A percentile compares a stretch with the other conserved stretches of the same genome.
phyloP scores from a whole-genome alignment of 164 flowering plant species.

The Cinnamomum chago region DNA sequence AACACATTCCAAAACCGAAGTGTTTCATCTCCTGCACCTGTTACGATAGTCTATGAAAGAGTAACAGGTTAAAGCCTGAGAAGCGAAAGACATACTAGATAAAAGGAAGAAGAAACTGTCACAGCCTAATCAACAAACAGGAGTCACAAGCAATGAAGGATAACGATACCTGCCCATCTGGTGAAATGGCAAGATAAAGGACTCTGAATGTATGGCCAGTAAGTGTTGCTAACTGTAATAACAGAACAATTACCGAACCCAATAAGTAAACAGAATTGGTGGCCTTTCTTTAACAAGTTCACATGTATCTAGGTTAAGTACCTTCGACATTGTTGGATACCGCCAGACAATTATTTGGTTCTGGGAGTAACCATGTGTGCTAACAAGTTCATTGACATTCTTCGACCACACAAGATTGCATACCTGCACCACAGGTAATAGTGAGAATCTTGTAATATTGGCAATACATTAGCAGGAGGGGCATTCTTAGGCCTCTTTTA shows the following conservation, averaged over 20 bases:
- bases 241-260: neutral
- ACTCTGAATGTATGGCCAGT: slow-evolving; percentile 93
- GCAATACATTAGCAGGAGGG: neutral
- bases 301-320: slow-evolving; percentile 10
- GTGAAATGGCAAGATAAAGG: slow-evolving; percentile 92
- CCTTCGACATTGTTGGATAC: slow-evolving; percentile 97
- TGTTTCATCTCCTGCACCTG: slow-evolving; percentile 98
- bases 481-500: neutral
- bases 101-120: neutral
- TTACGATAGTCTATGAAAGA: slow-evolving; percentile 75
- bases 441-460: neutral
- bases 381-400: slow-evolving; percentile 95
- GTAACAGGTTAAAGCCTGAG: neutral
- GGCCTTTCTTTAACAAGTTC: neutral
- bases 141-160: neutral
- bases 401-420: slow-evolving; percentile 97
- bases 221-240: slow-evolving; percentile 81
- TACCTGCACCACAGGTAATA: slow-evolving; percentile 43
- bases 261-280: neutral
- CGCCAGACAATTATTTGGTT: slow-evolving; percentile 95
- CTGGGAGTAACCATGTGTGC: slow-evolving; percentile 98
- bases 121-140: neutral
- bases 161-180: slow-evolving; percentile 86
- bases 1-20: slow-evolving; percentile 97
- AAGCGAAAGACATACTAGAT: neutral